Conservation (phyloP, 2,329 filamentous ascomycete species). For the Botryosphaeria dothidea region DNA sequence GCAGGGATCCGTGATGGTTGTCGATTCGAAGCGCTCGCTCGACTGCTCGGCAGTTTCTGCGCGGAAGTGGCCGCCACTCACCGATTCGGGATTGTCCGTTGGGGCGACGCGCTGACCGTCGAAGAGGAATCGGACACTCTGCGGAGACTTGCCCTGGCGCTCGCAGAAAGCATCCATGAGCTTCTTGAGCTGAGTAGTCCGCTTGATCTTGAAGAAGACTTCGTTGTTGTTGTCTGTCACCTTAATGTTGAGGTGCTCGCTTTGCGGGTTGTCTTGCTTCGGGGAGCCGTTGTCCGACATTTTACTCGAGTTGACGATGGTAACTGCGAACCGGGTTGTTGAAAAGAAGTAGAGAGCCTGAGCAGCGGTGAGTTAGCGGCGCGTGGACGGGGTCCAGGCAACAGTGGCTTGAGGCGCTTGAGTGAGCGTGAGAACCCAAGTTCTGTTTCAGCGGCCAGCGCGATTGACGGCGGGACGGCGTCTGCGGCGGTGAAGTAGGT, state of each 20-base stretch:
- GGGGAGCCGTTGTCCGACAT: slow-evolving; percentile 50
- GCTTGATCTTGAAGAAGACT: slow-evolving; percentile 99
- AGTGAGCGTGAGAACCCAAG: background rate
- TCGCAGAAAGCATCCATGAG: slow-evolving; percentile 98
- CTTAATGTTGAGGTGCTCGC: slow-evolving; percentile 97
- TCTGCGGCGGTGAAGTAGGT: slow-evolving; percentile 32
- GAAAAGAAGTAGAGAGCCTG: background rate
- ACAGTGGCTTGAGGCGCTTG: slow-evolving; percentile 1
- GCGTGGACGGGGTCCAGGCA: background rate
- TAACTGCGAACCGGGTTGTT: background rate
- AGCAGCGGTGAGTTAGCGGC: background rate
- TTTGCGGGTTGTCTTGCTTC: slow-evolving; percentile 47
- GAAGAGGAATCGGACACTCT: slow-evolving; percentile 89
- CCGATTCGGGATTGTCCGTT: slow-evolving; percentile 85
- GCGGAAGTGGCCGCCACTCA: slow-evolving; percentile 54
- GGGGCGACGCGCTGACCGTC: slow-evolving; percentile 92
- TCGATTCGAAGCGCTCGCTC: background rate
- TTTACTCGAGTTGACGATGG: background rate
- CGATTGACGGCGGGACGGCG: slow-evolving; percentile 23
- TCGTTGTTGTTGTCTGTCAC: slow-evolving; percentile 99
- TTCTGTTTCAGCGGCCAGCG: background rate
- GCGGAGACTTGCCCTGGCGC: slow-evolving; percentile 82
- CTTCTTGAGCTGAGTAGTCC: slow-evolving; percentile 92
- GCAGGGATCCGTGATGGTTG: background rate
- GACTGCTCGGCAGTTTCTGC: background rate